A percentile compares a stretch with the other conserved stretches of the same genome.
Evolutionary conservation across 805 yeast genomes (phyloP).

Genomic region (Scheffersomyces lignosus): DNA sequence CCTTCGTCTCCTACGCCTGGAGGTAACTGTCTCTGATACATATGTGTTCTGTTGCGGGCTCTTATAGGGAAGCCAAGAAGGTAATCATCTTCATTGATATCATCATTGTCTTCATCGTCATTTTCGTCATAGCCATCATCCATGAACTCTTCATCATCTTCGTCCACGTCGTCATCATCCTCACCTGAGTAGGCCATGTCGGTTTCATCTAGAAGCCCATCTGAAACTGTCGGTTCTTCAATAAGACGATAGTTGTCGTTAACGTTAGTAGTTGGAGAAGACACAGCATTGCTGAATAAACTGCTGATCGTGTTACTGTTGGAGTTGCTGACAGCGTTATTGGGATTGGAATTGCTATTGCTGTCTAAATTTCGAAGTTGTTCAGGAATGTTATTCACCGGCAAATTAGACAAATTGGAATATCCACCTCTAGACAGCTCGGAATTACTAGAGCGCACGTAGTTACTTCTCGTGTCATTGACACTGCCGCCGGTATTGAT

Average conservation of each 20-base stretch:
- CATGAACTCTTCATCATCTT: too few species aligned
- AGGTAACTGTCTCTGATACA: not conserved
- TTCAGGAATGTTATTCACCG: not conserved
- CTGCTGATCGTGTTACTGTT: too few species aligned
- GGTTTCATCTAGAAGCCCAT: slow-evolving; percentile 1
- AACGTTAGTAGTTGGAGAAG: too few species aligned
- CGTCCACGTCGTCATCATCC: slow-evolving; percentile 6
- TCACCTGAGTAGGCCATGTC: slow-evolving; percentile 4
- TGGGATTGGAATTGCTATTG: too few species aligned
- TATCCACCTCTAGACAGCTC: too few species aligned
- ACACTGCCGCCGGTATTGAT: not conserved
- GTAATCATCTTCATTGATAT: slow-evolving; percentile 9
- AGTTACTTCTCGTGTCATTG: not conserved
- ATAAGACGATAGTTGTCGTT: too few species aligned
- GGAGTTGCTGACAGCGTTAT: too few species aligned
- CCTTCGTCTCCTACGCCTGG: not conserved
- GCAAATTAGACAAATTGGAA: too few species aligned
- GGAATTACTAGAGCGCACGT: too few species aligned
- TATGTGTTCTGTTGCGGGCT: not conserved
- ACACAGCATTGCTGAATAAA: too few species aligned
- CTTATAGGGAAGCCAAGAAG: not conserved
- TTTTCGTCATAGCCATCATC: too few species aligned
- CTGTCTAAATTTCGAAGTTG: not conserved
- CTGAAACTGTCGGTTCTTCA: not conserved
- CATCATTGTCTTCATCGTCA: slow-evolving; percentile 7